Evolutionary conservation across 306 rosid species (phyloP), one percentile per base, ranked within the genome.

Genomic region (Rosa persica): DNA sequence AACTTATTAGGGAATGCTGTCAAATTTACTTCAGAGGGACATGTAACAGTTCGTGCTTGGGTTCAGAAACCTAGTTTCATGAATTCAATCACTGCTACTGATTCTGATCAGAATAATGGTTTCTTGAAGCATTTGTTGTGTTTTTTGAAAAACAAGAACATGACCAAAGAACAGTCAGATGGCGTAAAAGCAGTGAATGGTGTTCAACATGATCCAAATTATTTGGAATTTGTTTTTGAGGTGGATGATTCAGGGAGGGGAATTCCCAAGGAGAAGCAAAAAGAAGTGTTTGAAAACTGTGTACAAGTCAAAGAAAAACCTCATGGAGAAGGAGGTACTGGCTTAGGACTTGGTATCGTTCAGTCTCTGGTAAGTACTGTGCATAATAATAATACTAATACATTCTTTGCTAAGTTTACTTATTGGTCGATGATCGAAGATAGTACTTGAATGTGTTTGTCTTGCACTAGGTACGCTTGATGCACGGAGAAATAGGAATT

Each of bases 261-360:
- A 75, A 94, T 92, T 74, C 98, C 96, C 0, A 92, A 90, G 70
- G 97, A 94, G 79, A 87, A 88, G 57, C 83, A 76, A 13, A 79
- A 79, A 66, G 55, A 82, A 17, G 89, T 94, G 70, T 94, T 88
- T 49, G 92, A 94, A 79, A 86, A 92, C 78, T 92, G 83, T 42
- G 93, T 94, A 48, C 97, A 92, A 85, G 89, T 92, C 49, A 89
- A 86, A 73, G 89, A 92, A 74, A 87, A 86, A 43, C 70, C 87
- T 72, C 60, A 76, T 74, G 88, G 88, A 12, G 85, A 76, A 74
- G 92, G 85, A 57, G 97, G 97, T 81, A 90, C 95, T 85, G 97
- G 98, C 72, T 88, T 92, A 72, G 97, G 97, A 85, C 97, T 89
- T 74, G 97, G 97, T 57, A 94, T 94, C 62, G 97, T 94, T 71